These are phyloP conservation scores for Globisporangium perplexum DNA, from an alignment of 352 stramenopile species.

Conservation along the genomic window DNA sequence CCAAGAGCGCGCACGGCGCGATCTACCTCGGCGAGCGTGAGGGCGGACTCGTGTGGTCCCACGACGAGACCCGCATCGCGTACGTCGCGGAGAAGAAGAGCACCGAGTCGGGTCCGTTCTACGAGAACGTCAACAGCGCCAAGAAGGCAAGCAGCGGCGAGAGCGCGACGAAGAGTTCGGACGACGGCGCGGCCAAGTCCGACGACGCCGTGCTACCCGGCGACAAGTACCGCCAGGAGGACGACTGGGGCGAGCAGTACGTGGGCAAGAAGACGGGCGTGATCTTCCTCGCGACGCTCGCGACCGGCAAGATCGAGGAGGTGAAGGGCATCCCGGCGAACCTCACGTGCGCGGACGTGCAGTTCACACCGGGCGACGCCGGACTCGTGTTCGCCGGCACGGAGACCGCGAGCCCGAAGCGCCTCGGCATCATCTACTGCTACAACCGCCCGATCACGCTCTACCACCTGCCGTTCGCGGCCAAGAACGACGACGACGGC, in stretches of 20 bases:
- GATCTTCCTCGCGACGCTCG: constrained; percentile 64
- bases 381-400: constrained; percentile 64
- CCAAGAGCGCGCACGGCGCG: constrained; percentile 59
- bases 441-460: constrained; percentile 74
- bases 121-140: constrained; percentile 44
- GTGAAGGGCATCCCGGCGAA: constrained; percentile 47
- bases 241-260: constrained; percentile 86
- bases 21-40: constrained; percentile 72
- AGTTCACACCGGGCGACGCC: constrained; percentile 50
- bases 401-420: constrained; percentile 43
- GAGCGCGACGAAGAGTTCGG: constrained; percentile 13
- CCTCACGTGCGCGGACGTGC: constrained; percentile 60
- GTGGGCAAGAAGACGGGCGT: constrained; percentile 61
- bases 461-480: constrained; percentile 37
- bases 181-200: neutral
- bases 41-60: constrained; percentile 65
- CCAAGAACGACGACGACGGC: constrained; percentile 12
- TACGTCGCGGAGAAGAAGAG: constrained; percentile 76
- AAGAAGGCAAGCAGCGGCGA: constrained; percentile 11
- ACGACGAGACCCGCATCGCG: constrained; percentile 63
- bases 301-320: constrained; percentile 55
- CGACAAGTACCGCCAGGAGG: constrained; percentile 61
- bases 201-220: constrained; percentile 19
- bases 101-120: constrained; percentile 41
- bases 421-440: constrained; percentile 83